Conservation (phyloP, 1,139 yeast genomes). For the Suhomyces wounanorum region DNA sequence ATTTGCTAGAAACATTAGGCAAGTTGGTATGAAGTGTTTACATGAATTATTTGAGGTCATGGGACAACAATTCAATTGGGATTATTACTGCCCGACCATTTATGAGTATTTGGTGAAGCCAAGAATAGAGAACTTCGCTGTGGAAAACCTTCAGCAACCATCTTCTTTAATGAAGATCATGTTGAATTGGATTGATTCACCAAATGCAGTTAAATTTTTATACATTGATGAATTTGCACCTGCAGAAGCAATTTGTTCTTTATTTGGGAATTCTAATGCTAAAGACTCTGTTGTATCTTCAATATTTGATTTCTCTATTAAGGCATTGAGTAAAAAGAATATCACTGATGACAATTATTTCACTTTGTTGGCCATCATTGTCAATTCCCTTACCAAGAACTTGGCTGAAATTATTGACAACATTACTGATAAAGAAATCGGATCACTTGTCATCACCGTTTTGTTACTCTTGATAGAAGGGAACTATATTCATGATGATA, state of each 20-base stretch:
- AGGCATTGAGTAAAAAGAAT: conserved; percentile 39
- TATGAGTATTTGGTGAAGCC: conserved; percentile 61
- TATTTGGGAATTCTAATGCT: conserved; percentile 56
- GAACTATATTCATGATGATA: conserved; percentile 58
- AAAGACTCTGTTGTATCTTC: conserved; percentile 66
- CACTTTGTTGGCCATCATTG: conserved; percentile 55
- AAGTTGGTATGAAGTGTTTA: conserved; percentile 60
- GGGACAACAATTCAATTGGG: conserved; percentile 59
- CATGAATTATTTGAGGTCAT: conserved; percentile 51
- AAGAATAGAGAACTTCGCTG: conserved; percentile 64
- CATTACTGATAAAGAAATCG: conserved; percentile 50
- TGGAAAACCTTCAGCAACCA: conserved; percentile 79
- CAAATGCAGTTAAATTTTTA: conserved; percentile 53
- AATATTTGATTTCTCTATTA: conserved; percentile 58
- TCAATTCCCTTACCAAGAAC: conserved; percentile 53
- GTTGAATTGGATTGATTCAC: conserved; percentile 58
- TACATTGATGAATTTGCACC: conserved; percentile 59
- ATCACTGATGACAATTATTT: conserved; percentile 46
- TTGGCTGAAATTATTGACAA: conserved; percentile 52
- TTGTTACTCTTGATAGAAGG: conserved; percentile 59
- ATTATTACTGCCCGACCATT: conserved; percentile 49
- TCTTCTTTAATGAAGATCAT: conserved; percentile 76
- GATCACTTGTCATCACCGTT: conserved; percentile 53
- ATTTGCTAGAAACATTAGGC: conserved; percentile 58
- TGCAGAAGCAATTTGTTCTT: conserved; percentile 54